These are phyloP conservation scores for Beauveria pseudobassiana DNA, from an alignment of 2,329 filamentous ascomycete genomes.

Conservation along the genomic window DNA sequence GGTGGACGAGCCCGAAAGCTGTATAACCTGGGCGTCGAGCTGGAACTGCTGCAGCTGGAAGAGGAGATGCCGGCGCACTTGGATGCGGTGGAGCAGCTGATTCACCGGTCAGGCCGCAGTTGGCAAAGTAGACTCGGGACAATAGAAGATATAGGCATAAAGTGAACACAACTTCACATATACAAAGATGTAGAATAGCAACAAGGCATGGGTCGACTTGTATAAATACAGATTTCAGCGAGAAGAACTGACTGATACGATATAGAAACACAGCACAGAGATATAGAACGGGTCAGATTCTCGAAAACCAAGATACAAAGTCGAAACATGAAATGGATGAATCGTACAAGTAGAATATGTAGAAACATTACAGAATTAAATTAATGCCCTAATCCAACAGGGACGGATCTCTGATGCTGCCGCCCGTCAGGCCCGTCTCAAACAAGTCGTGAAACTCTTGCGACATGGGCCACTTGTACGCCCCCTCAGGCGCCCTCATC, in stretches of 20 bases:
- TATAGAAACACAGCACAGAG: too few species aligned
- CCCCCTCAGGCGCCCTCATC: neutral
- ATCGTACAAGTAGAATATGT: too few species aligned
- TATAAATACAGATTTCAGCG: too few species aligned
- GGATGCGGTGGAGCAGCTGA: neutral
- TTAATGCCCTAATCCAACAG: neutral
- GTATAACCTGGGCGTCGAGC: neutral
- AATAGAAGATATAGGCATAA: too few species aligned
- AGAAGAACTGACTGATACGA: too few species aligned
- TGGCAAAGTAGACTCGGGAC: neutral
- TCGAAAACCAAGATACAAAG: too few species aligned
- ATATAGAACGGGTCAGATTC: too few species aligned
- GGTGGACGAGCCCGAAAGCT: neutral
- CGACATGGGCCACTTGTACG: neutral
- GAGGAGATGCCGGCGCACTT: neutral
- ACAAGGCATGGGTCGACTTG: too few species aligned
- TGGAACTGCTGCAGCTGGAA: neutral
- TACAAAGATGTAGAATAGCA: neutral
- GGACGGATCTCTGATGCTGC: neutral
- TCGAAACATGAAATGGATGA: neutral
- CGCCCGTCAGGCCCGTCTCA: neutral
- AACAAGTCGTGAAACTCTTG: slow-evolving; percentile 8
- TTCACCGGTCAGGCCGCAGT: neutral
- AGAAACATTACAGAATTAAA: too few species aligned
- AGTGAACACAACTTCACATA: too few species aligned